Conservation (phyloP, 78 protist genomes). For the Corallochytrium limacisporum region DNA sequence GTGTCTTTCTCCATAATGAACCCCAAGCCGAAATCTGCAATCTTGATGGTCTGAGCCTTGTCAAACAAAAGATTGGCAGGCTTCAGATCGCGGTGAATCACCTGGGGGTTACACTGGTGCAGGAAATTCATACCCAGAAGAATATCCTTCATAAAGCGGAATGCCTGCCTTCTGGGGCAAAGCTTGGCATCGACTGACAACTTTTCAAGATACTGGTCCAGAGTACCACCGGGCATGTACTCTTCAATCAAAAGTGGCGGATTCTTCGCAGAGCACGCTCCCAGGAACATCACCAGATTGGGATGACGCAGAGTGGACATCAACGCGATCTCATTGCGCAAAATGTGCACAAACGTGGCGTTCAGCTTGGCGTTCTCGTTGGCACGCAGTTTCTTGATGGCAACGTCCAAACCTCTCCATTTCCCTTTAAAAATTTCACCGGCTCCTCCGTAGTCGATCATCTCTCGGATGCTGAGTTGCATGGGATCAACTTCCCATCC, state of each 20-base stretch:
- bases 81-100: slow-evolving; percentile 43
- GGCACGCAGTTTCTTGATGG: too few relatives aligned
- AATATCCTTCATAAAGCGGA: too few relatives aligned
- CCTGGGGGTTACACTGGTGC: not conserved
- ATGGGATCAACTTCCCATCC: too few relatives aligned
- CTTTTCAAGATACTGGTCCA: not conserved
- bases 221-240: slow-evolving; percentile 15
- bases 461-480: too few relatives aligned
- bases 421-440: too few relatives aligned
- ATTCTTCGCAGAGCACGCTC: not conserved
- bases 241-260: slow-evolving; percentile 15
- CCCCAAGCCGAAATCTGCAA: slow-evolving; percentile 4
- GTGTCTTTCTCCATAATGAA: not conserved
- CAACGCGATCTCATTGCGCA: not conserved
- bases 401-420: too few relatives aligned
- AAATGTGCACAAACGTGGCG: too few relatives aligned
- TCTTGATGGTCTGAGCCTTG: slow-evolving; percentile 37
- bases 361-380: too few relatives aligned
- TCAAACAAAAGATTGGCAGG: slow-evolving; percentile 61
- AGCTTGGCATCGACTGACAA: not conserved
- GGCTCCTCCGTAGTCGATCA: too few relatives aligned
- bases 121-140: slow-evolving; percentile 1
- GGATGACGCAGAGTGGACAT: slow-evolving; percentile 12
- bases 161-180: not conserved
- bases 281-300: slow-evolving; percentile 17